Evolutionary conservation across 805 yeast species (phyloP).

Genomic region (Candida nitratophila): DNA sequence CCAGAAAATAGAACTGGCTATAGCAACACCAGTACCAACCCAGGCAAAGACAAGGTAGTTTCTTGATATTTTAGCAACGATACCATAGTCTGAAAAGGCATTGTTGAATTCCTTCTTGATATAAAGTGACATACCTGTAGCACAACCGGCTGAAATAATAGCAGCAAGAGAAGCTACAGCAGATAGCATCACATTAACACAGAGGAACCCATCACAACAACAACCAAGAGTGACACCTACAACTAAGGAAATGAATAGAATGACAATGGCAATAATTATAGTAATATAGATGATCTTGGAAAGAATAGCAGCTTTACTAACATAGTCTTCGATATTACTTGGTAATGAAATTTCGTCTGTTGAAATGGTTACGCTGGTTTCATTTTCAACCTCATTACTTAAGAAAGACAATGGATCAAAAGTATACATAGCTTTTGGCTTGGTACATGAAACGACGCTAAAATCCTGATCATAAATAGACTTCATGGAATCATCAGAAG

Average conservation of each 20-base stretch:
- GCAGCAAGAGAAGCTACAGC: constrained; percentile 10
- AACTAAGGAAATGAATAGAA: constrained; percentile 35
- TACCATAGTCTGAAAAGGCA: constrained; percentile 41
- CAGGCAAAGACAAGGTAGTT: constrained; percentile 19
- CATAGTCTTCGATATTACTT: constrained; percentile 38
- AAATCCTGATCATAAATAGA: constrained; percentile 16
- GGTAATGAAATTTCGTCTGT: constrained; percentile 42
- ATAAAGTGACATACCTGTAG: constrained; percentile 55
- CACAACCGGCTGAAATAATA: constrained; percentile 10
- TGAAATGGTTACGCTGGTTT: constrained; percentile 4
- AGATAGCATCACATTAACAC: not conserved
- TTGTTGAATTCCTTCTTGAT: constrained; percentile 47
- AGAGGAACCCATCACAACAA: constrained; percentile 9
- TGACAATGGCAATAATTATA: constrained; percentile 40
- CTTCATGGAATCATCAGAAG: constrained; percentile 9
- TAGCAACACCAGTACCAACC: constrained; percentile 15
- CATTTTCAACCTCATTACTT: constrained; percentile 6
- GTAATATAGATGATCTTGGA: constrained; percentile 55
- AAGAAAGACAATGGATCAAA: constrained; percentile 42
- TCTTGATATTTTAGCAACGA: constrained; percentile 36
- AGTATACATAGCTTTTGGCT: constrained; percentile 46
- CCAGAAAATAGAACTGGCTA: constrained; percentile 11
- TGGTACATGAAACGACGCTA: constrained; percentile 38
- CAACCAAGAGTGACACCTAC: constrained; percentile 37
- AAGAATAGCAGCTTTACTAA: constrained; percentile 35